These are phyloP conservation scores for Diospyros lotus DNA, from an alignment of 148 eudicot species.

Conservation along the genomic window DNA sequence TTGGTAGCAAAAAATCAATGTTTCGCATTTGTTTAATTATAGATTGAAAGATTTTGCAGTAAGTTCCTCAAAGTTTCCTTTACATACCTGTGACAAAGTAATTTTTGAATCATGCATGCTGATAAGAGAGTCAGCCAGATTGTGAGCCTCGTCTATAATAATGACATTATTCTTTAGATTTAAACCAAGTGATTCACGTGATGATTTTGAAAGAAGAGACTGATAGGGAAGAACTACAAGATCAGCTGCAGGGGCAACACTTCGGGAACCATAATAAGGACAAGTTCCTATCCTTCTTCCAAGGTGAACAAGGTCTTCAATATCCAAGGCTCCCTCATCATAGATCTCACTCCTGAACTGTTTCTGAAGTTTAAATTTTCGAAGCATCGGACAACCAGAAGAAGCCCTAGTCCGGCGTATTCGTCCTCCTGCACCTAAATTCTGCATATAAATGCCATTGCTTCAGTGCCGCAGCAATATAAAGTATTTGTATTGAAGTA, in stretches of 20 bases:
- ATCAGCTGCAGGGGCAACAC: conserved; percentile 72
- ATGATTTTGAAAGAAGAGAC: conserved; percentile 85
- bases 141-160: conserved; percentile 95
- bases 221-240: conserved; percentile 95
- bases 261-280: conserved; percentile 94
- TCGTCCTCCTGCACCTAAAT: conserved; percentile 54
- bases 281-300: conserved; percentile 81
- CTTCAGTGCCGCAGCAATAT: conserved; percentile 13
- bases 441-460: conserved; percentile 38
- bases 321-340: conserved; percentile 66
- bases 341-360: conserved; percentile 54
- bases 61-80: neutral
- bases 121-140: conserved; percentile 92
- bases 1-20: neutral
- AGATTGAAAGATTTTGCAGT: neutral
- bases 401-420: conserved; percentile 54
- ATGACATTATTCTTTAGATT: conserved; percentile 64
- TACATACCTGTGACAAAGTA: conserved; percentile 59
- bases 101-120: conserved; percentile 88
- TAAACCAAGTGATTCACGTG: conserved; percentile 94
- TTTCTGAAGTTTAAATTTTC: conserved; percentile 59
- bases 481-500: neutral
- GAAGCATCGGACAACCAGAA: conserved; percentile 84
- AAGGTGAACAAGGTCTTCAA: conserved; percentile 87
- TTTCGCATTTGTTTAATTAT: neutral